Percentiles rank a stretch among this genome's conserved stretches.
These are phyloP conservation scores for Cymbopogon citratus DNA, from an alignment of 176 grass and related monocot species.

Conservation along the genomic window DNA sequence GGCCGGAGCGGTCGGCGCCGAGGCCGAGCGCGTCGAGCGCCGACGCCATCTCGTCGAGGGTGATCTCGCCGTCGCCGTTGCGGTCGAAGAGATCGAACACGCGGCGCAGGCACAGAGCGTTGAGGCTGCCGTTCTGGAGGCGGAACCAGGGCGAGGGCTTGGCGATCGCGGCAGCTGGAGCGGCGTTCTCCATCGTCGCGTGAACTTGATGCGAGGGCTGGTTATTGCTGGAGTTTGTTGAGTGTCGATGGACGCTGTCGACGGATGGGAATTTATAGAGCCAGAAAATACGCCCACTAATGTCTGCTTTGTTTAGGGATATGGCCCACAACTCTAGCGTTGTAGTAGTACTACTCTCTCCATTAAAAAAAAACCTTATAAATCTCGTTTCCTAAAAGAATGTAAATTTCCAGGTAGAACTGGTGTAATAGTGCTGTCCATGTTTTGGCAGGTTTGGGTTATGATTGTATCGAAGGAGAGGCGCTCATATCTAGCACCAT, in stretches of 20 bases:
- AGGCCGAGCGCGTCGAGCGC: slow-evolving; percentile 85
- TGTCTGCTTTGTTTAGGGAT: too few relatives aligned
- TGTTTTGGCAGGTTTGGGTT: too few relatives aligned
- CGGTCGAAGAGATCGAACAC: slow-evolving; percentile 96
- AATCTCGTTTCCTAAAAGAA: too few relatives aligned
- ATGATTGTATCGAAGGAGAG: too few relatives aligned
- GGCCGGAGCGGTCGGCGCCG: slow-evolving; percentile 47
- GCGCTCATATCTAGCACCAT: too few relatives aligned
- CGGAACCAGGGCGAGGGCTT: slow-evolving; percentile 76
- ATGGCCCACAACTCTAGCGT: too few relatives aligned
- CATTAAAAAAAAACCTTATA: too few relatives aligned
- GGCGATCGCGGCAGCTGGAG: not conserved
- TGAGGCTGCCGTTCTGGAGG: slow-evolving; percentile 85
- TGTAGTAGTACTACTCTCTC: too few relatives aligned
- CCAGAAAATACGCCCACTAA: too few relatives aligned
- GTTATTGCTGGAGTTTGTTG: not conserved
- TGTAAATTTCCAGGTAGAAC: too few relatives aligned
- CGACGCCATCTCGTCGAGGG: slow-evolving; percentile 67
- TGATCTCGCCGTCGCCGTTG: slow-evolving; percentile 93
- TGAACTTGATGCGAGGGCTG: not conserved
- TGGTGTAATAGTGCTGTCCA: too few relatives aligned
- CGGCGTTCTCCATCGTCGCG: slow-evolving; percentile 22
- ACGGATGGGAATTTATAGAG: slow-evolving; percentile 17
- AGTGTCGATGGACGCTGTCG: not conserved
- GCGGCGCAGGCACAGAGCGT: slow-evolving; percentile 75